Evolutionary conservation across 78 protist species (phyloP).

Genomic region (slime mould (Dictyostelium discoideum)): DNA sequence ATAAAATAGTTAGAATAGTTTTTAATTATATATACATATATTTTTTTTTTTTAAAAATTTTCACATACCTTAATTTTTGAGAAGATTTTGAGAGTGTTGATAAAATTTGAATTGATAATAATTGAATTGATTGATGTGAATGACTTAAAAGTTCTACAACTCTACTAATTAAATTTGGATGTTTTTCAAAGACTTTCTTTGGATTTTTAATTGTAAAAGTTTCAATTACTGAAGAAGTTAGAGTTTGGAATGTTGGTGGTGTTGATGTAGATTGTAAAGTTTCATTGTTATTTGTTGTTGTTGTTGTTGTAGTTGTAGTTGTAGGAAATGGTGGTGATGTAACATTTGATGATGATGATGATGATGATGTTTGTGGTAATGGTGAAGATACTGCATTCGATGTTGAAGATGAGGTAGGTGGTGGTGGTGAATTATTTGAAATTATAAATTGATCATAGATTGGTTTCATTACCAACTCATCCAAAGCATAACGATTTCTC

Average conservation of each 20-base stretch:
- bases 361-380: not conserved
- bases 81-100: constrained; percentile 12
- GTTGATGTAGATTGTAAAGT: not conserved
- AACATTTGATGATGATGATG: not conserved
- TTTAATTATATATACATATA: not conserved
- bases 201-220: constrained; percentile 1
- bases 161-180: constrained; percentile 22
- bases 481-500: not conserved
- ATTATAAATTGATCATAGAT: constrained; percentile 44
- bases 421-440: not conserved
- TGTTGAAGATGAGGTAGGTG: not conserved
- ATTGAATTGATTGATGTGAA: constrained; percentile 11
- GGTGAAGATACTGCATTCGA: not conserved
- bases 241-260: constrained; percentile 14
- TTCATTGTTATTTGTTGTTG: not conserved
- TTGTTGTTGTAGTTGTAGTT: not conserved
- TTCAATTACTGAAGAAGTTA: not conserved
- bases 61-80: constrained; percentile 57
- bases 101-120: constrained; percentile 16
- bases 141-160: constrained; percentile 62
- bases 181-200: not conserved
- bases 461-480: constrained; percentile 32
- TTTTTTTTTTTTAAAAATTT: not conserved
- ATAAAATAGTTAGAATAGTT: not conserved
- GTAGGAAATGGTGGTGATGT: not conserved